Conservation (phyloP, 495 filamentous ascomycete species). For the Eremomyces bilateralis region DNA sequence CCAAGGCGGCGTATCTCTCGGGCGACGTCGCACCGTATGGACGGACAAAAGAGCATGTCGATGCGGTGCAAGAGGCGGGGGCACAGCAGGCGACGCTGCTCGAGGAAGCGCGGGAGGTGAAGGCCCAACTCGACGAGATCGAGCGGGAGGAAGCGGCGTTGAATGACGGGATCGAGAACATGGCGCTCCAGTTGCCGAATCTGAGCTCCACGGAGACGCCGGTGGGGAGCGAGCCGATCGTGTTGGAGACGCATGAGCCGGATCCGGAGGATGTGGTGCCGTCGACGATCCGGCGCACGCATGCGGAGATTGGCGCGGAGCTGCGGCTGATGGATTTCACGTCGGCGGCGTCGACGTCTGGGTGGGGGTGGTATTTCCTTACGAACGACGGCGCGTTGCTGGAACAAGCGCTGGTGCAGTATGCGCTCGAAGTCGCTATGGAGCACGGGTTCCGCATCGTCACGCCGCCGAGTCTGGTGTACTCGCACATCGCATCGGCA, state of each 20-base stretch:
- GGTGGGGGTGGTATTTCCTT: slow-evolving; percentile 96
- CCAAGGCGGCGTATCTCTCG: not conserved
- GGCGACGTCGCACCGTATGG: no score
- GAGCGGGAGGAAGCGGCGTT: slow-evolving; percentile 35
- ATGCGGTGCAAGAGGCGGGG: not conserved
- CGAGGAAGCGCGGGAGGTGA: slow-evolving; percentile 45
- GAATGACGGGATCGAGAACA: slow-evolving; percentile 41
- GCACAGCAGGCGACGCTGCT: slow-evolving; percentile 26
- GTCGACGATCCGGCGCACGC: slow-evolving; percentile 12
- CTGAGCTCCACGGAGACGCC: slow-evolving; percentile 60
- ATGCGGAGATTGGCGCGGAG: slow-evolving; percentile 64
- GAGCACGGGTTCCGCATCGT: slow-evolving; percentile 53
- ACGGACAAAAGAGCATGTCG: no score
- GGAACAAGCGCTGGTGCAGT: slow-evolving; percentile 80
- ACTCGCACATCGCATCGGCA: slow-evolving; percentile 69
- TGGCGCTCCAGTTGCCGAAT: slow-evolving; percentile 72
- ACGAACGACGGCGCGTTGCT: slow-evolving; percentile 72
- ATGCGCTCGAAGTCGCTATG: slow-evolving; percentile 48
- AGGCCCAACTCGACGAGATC: slow-evolving; percentile 37
- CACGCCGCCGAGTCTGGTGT: slow-evolving; percentile 73
- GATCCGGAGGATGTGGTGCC: slow-evolving; percentile 30
- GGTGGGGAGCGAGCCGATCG: slow-evolving; percentile 33
- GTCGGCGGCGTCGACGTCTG: slow-evolving; percentile 50
- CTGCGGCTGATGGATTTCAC: slow-evolving; percentile 73
- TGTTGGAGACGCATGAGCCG: slow-evolving; percentile 55